A percentile compares a stretch with the other conserved stretches of the same genome.
Conservation (phyloP, 306 rosid species). For the Prinsepia uniflora region DNA sequence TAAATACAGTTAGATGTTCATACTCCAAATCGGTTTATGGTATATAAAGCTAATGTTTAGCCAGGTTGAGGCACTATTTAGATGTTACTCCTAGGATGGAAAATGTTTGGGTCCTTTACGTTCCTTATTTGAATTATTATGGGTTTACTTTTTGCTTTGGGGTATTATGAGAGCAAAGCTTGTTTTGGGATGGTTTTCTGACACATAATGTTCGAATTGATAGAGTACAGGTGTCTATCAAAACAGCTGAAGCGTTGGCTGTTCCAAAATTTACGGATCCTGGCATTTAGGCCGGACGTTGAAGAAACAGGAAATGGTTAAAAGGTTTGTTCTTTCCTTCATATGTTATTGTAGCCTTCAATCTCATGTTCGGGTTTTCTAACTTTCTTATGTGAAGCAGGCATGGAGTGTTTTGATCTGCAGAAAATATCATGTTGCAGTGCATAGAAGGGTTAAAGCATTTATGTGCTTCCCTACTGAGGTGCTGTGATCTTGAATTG, state of each 20-base stretch:
- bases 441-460: constrained; percentile 65
- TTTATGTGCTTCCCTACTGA: constrained; percentile 57
- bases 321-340: constrained; percentile 39
- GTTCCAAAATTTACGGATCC: constrained; percentile 20
- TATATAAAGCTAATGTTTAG: neutral
- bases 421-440: constrained; percentile 74
- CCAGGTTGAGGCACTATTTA: neutral
- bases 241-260: constrained; percentile 21
- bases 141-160: neutral
- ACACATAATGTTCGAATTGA: neutral
- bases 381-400: constrained; percentile 37
- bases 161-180: neutral
- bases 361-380: constrained; percentile 14
- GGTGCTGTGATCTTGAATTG: constrained; percentile 71
- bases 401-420: constrained; percentile 69
- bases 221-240: constrained; percentile 17
- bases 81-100: neutral
- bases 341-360: constrained; percentile 13
- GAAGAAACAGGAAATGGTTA: constrained; percentile 67
- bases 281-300: constrained; percentile 29
- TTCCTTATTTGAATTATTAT: neutral
- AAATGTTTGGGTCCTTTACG: neutral
- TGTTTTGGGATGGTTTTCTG: neutral
- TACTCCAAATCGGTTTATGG: neutral
- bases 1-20: neutral